These are phyloP conservation scores for Psidium guajava DNA, from an alignment of 345 rosid genomes.

Conservation along the genomic window DNA sequence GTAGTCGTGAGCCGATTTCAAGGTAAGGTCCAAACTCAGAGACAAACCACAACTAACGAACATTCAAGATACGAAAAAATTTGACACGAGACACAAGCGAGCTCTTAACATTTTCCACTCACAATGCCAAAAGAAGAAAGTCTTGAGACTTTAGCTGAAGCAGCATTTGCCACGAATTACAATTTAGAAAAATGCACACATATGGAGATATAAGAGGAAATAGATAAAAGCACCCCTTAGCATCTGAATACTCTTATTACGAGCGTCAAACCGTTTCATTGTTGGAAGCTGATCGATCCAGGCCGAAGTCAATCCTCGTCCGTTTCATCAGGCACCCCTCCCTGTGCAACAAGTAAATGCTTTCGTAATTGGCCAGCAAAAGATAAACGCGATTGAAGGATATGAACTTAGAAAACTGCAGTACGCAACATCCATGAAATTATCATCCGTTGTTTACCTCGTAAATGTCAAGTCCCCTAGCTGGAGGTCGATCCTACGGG, in stretches of 20 bases:
- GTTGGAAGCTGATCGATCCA: background rate
- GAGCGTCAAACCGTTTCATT: background rate
- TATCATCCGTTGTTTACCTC: too few species aligned
- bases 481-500: too few species aligned
- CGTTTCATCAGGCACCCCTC: background rate
- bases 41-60: background rate
- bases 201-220: too few species aligned
- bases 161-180: too few species aligned
- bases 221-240: too few species aligned
- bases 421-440: too few species aligned
- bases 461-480: too few species aligned
- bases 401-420: too few species aligned
- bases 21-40: background rate
- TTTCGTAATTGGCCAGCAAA: too few species aligned
- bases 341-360: background rate
- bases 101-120: background rate
- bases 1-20: background rate
- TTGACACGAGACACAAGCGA: background rate
- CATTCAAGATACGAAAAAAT: background rate
- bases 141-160: background rate
- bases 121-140: background rate
- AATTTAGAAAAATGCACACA: too few species aligned
- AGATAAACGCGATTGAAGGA: too few species aligned
- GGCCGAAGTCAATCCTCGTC: background rate
- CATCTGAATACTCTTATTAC: too few species aligned